Base-by-base conservation (phyloP, 257 asterid genomes). In the Plantago ovata region DNA sequence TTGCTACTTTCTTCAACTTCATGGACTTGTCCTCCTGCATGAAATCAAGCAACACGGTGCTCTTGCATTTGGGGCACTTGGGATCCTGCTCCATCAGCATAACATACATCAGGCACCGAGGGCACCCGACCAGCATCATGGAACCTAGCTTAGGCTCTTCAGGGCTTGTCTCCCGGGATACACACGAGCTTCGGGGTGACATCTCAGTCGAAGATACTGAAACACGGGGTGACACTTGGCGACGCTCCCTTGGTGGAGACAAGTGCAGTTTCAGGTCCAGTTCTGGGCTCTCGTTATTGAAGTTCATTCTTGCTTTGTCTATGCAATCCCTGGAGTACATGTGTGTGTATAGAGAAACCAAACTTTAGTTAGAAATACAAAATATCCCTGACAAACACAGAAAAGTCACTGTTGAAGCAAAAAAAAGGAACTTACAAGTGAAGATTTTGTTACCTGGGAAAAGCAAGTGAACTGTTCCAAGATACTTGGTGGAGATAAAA, bases 41-140 rank as follows among this genome's bases (percentile, higher is more conserved):
- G 49, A 83, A 70, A 64, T 83, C 80, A 52, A 83, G 84, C 76
- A 83, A 72, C 15, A 72, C 91, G 47, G 81, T 75, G 67, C 77
- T 80, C 71, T 79, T 73, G 71, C 85, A 76, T 53, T 76, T 72
- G 42, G 82, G 85, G 50, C 85, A 79, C 69, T 70, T 79, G 3
- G 76, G 82, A 39, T 73, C 77, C 40, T 65, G 49, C 64, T 63
- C 80, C 49, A 58, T 51, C 39, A 70, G 56, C 75, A 77, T 73
- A 43, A 73, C 74, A 67, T 77, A 77, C 82, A 77, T 73, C 3
- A 77, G 72, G 64, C 82, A 77, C 57, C 77, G 42, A 23, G 79
- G 79, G 53, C 79, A 75, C 13, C 81, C 81, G 39, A 69, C 77
- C 63, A 78, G 49, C 76, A 72, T 71, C 77, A 78, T 78, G n/a